These are phyloP conservation scores for Orobanche coerulescens DNA, from an alignment of 257 asterid genomes.

Conservation along the genomic window DNA sequence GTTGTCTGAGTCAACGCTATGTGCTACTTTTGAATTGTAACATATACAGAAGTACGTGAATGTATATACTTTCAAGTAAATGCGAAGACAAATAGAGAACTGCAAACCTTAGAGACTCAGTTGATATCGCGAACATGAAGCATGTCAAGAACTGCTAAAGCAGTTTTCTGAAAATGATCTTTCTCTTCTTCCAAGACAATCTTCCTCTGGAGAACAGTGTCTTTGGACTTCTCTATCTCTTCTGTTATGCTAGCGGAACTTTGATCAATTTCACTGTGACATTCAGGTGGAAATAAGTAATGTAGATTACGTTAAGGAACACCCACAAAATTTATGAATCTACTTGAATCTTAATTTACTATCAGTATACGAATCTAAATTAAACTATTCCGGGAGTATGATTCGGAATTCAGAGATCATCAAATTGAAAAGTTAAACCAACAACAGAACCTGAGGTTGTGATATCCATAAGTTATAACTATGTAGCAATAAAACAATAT, in stretches of 20 bases:
- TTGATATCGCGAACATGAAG: slow-evolving; percentile 39
- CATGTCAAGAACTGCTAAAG: slow-evolving; percentile 71
- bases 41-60: slow-evolving; percentile 10
- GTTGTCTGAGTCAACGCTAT: slow-evolving; percentile 5
- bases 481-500: slow-evolving; percentile 6
- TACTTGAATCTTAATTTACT: background rate
- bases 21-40: slow-evolving; percentile 14
- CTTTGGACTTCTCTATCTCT: slow-evolving; percentile 64
- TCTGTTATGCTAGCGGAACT: slow-evolving; percentile 54
- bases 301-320: background rate
- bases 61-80: slow-evolving; percentile 15
- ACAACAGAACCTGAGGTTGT: background rate
- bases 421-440: slow-evolving; percentile 3
- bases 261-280: slow-evolving; percentile 65
- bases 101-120: slow-evolving; percentile 35
- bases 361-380: background rate
- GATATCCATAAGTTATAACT: background rate
- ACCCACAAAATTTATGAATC: background rate
- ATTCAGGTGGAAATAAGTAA: slow-evolving; percentile 17
- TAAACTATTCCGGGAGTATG: background rate
- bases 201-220: slow-evolving; percentile 58
- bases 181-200: slow-evolving; percentile 61
- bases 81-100: slow-evolving; percentile 17
- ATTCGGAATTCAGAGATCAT: slow-evolving; percentile 1
- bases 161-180: slow-evolving; percentile 69